Percentiles rank a stretch among this genome's conserved stretches.
Evolutionary conservation across 2,329 filamentous ascomycete genomes (phyloP).

Genomic region (Biscogniauxia marginata): DNA sequence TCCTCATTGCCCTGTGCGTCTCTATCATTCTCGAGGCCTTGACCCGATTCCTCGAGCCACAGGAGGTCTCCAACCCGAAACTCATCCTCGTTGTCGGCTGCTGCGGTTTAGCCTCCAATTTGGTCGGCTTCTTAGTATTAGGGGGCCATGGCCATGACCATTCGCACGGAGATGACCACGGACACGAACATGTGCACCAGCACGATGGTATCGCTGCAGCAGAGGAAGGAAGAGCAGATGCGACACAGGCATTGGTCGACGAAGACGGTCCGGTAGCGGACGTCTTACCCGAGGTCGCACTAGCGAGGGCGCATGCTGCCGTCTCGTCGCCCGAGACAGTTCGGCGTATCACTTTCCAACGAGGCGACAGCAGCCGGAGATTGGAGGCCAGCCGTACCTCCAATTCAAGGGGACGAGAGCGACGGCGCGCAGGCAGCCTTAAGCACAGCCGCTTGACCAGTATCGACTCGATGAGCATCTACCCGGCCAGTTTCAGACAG

Average conservation of each 20-base stretch:
- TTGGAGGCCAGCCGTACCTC: constrained; percentile 31
- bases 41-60: constrained; percentile 87
- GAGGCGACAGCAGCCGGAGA: constrained; percentile 31
- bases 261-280: constrained; percentile 61
- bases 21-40: constrained; percentile 96
- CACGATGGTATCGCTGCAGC: constrained; percentile 40
- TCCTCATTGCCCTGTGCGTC: constrained; percentile 92
- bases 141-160: constrained; percentile 89
- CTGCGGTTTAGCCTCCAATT: constrained; percentile 81
- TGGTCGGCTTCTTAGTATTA: constrained; percentile 84
- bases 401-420: constrained; percentile 40
- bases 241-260: constrained; percentile 41
- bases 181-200: constrained; percentile 46
- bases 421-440: constrained; percentile 46
- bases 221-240: constrained; percentile 52
- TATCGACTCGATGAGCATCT: constrained; percentile 75
- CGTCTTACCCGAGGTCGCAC: constrained; percentile 60
- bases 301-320: constrained; percentile 45
- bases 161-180: constrained; percentile 56
- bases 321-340: constrained; percentile 34
- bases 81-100: constrained; percentile 89
- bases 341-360: constrained; percentile 42
- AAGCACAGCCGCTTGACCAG: constrained; percentile 61
- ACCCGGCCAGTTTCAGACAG: constrained; percentile 86
- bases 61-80: constrained; percentile 79